Evolutionary conservation across 2,329 filamentous ascomycete species (phyloP).

Genomic region (Calonectria hawksworthii): DNA sequence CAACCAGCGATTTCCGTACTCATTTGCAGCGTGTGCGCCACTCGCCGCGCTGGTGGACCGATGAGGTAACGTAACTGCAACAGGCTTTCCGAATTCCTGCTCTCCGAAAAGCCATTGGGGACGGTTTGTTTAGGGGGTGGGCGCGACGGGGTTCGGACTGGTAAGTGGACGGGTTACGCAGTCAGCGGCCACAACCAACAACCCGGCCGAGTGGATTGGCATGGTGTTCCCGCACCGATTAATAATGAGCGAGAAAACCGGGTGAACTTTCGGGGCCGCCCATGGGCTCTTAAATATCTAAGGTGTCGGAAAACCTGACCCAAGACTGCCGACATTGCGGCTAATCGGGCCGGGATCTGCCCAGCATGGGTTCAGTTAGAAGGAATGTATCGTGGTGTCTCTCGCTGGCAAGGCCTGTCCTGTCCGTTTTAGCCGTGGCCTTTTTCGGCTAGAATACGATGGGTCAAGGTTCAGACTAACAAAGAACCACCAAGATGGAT

Average conservation of each 20-base stretch:
- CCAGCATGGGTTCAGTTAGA: neutral
- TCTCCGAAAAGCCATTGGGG: neutral
- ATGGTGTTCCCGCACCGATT: neutral
- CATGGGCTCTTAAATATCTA: neutral
- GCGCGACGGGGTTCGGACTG: constrained; percentile 11
- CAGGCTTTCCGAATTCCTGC: neutral
- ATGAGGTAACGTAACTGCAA: constrained; percentile 6
- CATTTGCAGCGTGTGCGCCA: neutral
- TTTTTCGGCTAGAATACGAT: neutral
- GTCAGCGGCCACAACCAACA: neutral
- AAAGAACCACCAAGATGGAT: neutral
- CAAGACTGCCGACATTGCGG: neutral
- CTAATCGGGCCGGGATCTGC: neutral
- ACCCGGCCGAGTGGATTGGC: neutral
- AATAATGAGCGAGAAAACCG: neutral
- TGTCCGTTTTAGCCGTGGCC: neutral
- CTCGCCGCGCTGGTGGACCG: neutral
- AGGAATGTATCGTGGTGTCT: neutral
- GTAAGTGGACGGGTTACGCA: neutral
- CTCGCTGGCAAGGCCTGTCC: neutral
- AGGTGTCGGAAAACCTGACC: neutral
- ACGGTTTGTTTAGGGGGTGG: neutral
- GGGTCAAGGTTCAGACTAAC: neutral
- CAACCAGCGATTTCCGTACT: neutral
- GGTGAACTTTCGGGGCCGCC: neutral